Evolutionary conservation across 2,329 filamentous ascomycete genomes (phyloP), one percentile per base, ranked within the genome.

Genomic region (Cladosporium sp.): DNA sequence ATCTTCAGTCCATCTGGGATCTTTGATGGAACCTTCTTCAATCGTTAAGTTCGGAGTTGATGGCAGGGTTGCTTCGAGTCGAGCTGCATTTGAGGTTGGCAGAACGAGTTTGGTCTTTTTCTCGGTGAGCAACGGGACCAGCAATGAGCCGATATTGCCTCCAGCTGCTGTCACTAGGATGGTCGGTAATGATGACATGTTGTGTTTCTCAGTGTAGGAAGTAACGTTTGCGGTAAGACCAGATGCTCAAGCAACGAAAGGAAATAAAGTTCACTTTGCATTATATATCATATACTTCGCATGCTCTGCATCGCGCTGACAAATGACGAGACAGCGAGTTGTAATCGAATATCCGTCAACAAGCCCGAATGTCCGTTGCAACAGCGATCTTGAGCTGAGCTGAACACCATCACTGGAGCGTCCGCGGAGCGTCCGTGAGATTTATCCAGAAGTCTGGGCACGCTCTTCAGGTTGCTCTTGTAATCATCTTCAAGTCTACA

Each of bases 91-190:
- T 20, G 61, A 58, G 1, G 61, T 64, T 25, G 61, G 59, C 4
- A 62, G 50, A 17, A 64, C 51, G 15, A 64, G 60, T 36, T 64
- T 60, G 1, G 61, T 40, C 7, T 51, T 15, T 43, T 58, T 55
- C 14, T 57, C 28, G 6, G 60, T 42, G 5, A 64, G 60, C 30
- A 28, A 14, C 20, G 62, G 55, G 5, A 60, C 50, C 1, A 64
- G 37, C 19, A 62, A 14, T n/a, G 38, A 36, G 43, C 62, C 60
- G 36, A 64, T 60, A 38, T 64, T 39, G 47, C 62, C 62, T 19
- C 42, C 55, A 12, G 60, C 60, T 22, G 60, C 55, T 4, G 62
- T 64, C 28, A 64, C 28, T 25, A 63, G 57, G 30, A 63, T 50
- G 9, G 9, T 50, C 3, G 45, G 28, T 11, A 7, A 14, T 25